Percentiles rank a stretch among this genome's conserved stretches.
phyloP scores from a whole-genome alignment of 2,329 filamentous ascomycete species.

The Neofusicoccum ribis region DNA sequence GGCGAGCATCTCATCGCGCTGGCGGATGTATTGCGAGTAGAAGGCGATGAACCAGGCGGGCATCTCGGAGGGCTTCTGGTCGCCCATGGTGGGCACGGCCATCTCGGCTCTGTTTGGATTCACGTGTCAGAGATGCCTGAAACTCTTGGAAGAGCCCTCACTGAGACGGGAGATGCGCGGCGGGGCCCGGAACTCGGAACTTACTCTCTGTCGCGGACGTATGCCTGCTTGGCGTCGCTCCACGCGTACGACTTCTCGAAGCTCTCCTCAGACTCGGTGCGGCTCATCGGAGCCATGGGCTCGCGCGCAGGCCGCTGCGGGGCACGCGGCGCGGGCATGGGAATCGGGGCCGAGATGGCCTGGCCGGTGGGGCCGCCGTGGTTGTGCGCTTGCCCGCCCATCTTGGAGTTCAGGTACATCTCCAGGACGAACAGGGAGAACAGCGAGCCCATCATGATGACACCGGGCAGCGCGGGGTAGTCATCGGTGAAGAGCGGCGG shows the following conservation, averaged over 20 bases:
- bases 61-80: conserved; percentile 48
- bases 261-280: conserved; percentile 30
- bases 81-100: conserved; percentile 27
- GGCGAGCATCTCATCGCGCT: conserved; percentile 59
- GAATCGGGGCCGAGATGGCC: conserved; percentile 22
- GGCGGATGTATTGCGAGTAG: conserved; percentile 63
- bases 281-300: conserved; percentile 3
- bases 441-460: conserved; percentile 65
- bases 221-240: conserved; percentile 34
- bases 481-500: conserved; percentile 60
- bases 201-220: conserved; percentile 32
- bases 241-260: conserved; percentile 38
- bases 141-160: not conserved
- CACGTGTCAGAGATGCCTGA: conserved; percentile 21
- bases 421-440: conserved; percentile 64
- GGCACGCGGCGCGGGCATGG: not conserved
- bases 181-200: not conserved
- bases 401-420: conserved; percentile 62
- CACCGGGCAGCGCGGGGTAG: conserved; percentile 63
- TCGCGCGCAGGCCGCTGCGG: not conserved
- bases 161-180: not conserved
- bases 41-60: conserved; percentile 64
- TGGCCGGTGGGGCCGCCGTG: conserved; percentile 54
- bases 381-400: conserved; percentile 57
- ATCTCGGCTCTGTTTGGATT: conserved; percentile 32